Conservation (phyloP, 2,329 filamentous ascomycete genomes). For the Balansia obtecta region DNA sequence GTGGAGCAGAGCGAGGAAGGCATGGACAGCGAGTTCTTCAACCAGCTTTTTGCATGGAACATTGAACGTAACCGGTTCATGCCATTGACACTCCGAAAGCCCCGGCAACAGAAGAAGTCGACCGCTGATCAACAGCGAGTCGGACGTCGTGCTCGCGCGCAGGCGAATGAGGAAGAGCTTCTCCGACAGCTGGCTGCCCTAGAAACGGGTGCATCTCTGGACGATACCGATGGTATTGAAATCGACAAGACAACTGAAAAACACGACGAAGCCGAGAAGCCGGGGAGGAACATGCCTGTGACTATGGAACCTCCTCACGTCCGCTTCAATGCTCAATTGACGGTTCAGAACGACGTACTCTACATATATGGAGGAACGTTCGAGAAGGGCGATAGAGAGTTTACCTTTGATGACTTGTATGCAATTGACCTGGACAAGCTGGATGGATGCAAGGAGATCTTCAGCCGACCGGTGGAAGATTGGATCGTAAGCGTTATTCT, state of each 20-base stretch:
- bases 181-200: slow-evolving; percentile 76
- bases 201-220: slow-evolving; percentile 58
- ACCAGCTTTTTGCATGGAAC: slow-evolving; percentile 84
- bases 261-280: slow-evolving; percentile 42
- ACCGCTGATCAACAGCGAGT: slow-evolving; percentile 41
- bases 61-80: slow-evolving; percentile 94
- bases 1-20: slow-evolving; percentile 86
- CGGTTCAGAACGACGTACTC: slow-evolving; percentile 82
- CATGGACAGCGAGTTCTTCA: slow-evolving; percentile 96
- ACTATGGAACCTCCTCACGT: slow-evolving; percentile 77
- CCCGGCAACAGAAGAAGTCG: slow-evolving; percentile 50
- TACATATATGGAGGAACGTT: slow-evolving; percentile 95
- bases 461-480: slow-evolving; percentile 69
- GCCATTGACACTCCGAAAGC: slow-evolving; percentile 63
- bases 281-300: slow-evolving; percentile 50
- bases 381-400: slow-evolving; percentile 89
- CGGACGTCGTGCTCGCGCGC: slow-evolving; percentile 58
- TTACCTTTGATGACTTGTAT: slow-evolving; percentile 91
- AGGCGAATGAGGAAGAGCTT: slow-evolving; percentile 85
- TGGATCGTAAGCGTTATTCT: slow-evolving; percentile 49
- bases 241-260: slow-evolving; percentile 38
- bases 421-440: slow-evolving; percentile 89
- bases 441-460: slow-evolving; percentile 87
- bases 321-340: slow-evolving; percentile 81
- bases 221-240: slow-evolving; percentile 36